Evolutionary conservation across 192 early-diverging fungal genomes (phyloP), one percentile per base, ranked within the genome.

Genomic region (Coemansia sp.): DNA sequence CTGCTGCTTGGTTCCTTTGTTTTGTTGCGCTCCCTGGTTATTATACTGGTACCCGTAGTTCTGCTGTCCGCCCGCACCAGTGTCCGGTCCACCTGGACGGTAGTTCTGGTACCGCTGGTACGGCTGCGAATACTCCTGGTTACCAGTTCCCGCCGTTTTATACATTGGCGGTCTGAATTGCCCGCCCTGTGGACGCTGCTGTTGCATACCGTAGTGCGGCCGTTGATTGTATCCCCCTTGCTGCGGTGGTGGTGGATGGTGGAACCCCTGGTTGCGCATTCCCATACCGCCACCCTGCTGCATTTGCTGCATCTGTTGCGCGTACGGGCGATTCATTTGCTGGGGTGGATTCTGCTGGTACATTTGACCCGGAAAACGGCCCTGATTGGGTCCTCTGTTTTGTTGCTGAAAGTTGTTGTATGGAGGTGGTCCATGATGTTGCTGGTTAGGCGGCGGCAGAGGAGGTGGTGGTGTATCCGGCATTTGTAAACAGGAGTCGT

Each of bases 1-100:
- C 13, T 92, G 92, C 70, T 92, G 91, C 55, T 95, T 83, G 72
- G 86, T 17, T 87, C 86, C 66, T 91, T 93, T 60, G 87, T 89
- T 57, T 88, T 86, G 22, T 11, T 6, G 9, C 10, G 44, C 20
- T 2, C 20, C 44, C 20, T 6, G 9, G 44, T 23, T 47, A n/a
- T 37, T 50, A 7, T 50, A 52, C 45, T 72, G 70, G 27, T 42
- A 65, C 41, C 65, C 55, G 13, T 53, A 61, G 48, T 72, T 61
- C 29, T 66, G 70, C 59, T 62, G 61, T 31, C 19, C 27, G 4
- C 44, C 44, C 0, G 44, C 23, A 22, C 20, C 20, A 23, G 68
- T 67, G 33, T 27, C 50, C 62, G 29, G 23, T 8, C 20, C 10
- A 6, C 33, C 33, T 34, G 33, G 23, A 11, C 44, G 44, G 22